Base-by-base conservation (phyloP, 177 flowering plant species). In the Vitis hybrid region DNA sequence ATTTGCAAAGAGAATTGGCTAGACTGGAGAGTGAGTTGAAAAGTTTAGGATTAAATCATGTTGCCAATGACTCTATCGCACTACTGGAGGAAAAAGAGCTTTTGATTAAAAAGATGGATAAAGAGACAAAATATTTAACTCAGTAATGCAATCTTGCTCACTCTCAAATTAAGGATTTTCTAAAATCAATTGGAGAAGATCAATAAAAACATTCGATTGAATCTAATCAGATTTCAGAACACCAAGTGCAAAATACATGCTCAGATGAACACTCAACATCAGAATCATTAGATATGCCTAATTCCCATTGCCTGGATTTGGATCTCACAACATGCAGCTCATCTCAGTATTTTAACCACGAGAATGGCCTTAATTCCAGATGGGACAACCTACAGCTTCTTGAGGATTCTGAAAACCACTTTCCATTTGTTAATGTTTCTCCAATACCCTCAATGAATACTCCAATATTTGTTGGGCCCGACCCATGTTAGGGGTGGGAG, bases 1-100 rank as follows among this genome's bases (percentile, higher is more conserved):
- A 90, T 66, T 77, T 95, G 80, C 93, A 90, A 60, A 88, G 74
- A 79, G 97, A 95, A 74, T 62, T 95, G 74, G 88, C 89, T 49
- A 86, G 87, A 75, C 59, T 95, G 76, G 95, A 92, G 78, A 81
- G 67, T 70, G 92, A 92, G 73, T 58, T 92, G 83, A 86, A 75
- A 76, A 75, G 62, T 76, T 72, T 85, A 11, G 77, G 70, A 62
- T 75, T 89, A 54, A 59, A 73, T 66, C 66, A 89, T 19, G 54
- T 55, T n/a, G 70, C 76, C 13, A 64, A 74, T 58, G 82, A 81
- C 76, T 79, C 86, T 69, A 64, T 70, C 57, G 70, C 80, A 7
- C 17, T 85, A 52, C 70, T 88, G 57, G 78, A 62, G 67, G 85
- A 89, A 69, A 88, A 82, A 75, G 94, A 89, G 47, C 81, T 69